These are phyloP conservation scores for Malassezia nana DNA, from an alignment of 1,284 basidiomycete genomes.

Conservation along the genomic window DNA sequence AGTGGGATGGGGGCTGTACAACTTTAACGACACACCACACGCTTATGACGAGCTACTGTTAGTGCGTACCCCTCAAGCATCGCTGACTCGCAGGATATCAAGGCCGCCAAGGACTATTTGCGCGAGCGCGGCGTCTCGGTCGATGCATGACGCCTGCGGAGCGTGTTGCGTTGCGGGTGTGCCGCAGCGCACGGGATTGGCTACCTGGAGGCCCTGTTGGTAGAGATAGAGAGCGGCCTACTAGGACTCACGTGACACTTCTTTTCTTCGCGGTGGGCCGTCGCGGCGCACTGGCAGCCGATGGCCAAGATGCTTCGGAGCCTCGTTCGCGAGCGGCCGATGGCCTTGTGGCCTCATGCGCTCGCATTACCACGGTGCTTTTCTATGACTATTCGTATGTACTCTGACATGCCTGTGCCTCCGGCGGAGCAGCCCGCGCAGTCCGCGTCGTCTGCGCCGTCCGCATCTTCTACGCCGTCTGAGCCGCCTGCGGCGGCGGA, in stretches of 20 bases:
- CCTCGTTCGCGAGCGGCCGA: neutral
- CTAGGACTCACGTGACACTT: constrained; percentile 1
- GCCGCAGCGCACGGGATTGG: neutral
- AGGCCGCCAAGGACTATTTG: constrained; percentile 26
- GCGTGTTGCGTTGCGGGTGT: neutral
- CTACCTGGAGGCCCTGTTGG: neutral
- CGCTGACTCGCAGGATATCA: constrained; percentile 23
- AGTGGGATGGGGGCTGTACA: constrained; percentile 27
- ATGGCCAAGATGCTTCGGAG: constrained; percentile 4
- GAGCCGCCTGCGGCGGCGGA: neutral
- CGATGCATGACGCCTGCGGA: constrained; percentile 8
- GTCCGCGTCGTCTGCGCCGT: neutral
- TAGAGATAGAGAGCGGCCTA: neutral
- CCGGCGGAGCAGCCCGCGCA: neutral
- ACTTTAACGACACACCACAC: constrained; percentile 25
- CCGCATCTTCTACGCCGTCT: too few species aligned
- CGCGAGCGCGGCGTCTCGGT: constrained; percentile 23
- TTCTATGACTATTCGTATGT: neutral
- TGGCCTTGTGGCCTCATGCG: neutral
- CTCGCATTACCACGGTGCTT: neutral
- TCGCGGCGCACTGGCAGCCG: neutral
- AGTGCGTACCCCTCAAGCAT: constrained; percentile 12
- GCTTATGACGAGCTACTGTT: constrained; percentile 25
- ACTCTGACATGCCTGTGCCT: neutral
- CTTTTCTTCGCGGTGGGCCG: constrained; percentile 3